phyloP scores from a whole-genome alignment of 2,329 filamentous ascomycete species.

The Macroventuria anomochaeta region DNA sequence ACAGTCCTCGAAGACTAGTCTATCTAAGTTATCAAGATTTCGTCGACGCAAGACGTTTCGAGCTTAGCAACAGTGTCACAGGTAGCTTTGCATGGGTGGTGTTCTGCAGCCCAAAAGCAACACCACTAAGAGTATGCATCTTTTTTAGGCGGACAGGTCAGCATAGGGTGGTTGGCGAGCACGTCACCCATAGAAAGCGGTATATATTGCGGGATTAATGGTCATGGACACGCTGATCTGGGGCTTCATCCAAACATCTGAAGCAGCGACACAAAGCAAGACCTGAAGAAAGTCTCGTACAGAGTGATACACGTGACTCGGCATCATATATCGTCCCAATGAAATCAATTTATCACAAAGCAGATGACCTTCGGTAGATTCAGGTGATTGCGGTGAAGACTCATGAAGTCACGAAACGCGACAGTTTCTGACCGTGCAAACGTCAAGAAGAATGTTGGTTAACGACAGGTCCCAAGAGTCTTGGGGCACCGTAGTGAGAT shows the following conservation, averaged over 20 bases:
- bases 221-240: background rate
- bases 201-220: background rate
- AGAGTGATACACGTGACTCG: background rate
- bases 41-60: background rate
- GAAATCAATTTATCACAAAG: background rate
- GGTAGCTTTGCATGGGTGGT: background rate
- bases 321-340: background rate
- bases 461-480: background rate
- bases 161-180: background rate
- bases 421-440: background rate
- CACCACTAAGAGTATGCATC: background rate
- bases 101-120: background rate
- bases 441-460: background rate
- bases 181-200: background rate
- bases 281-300: background rate
- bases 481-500: background rate
- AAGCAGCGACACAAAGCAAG: background rate
- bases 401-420: background rate
- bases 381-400: background rate
- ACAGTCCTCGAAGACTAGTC: conserved; percentile 34
- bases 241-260: background rate
- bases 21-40: background rate
- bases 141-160: background rate
- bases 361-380: background rate
- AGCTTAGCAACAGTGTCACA: background rate